Base-by-base conservation (phyloP, 2,329 filamentous ascomycete genomes). In the Ceratocystis cubensis region DNA sequence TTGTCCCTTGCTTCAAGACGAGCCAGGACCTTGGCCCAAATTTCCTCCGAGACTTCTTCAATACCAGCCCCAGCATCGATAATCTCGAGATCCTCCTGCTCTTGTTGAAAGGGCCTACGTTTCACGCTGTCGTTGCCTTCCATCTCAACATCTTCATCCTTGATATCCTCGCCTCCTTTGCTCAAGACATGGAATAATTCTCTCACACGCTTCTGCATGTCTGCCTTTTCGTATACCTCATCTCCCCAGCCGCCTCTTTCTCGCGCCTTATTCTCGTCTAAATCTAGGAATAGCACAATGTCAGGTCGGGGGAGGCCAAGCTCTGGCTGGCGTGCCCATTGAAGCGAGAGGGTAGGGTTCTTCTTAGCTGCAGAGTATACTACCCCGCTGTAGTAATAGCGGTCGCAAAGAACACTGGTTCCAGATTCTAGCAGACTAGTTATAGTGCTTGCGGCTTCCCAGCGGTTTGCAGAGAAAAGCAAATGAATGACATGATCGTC, bases 341-440 rank as follows among this genome's bases (percentile, higher is more conserved):
- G 76, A 0, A 96, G 79, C 0, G 82, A 78, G 13, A 96, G 81
- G 1, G 79, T 75, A 0, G 86, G 83, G 71, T 89, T 90, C 57
- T 84, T 80, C 74, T 97, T 97, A 2, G 94, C 93, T 0, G 91
- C 90, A 28, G 87, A 91, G 78, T 97, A 99, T 63, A 96, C 91
- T 67, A 92, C 89, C 65, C 94, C 94, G 22, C 89, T 94, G 78
- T 96, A 93, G 74, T 95, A 96, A 78, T 97, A 99, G 61, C 94
- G 86, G 75, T 99, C 94, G 70, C 93, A 86, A 48, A 99, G 80
- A 41, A 99, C 81, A 0, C 85, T 94, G 22, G 81, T 86, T 7
- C 93, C 92, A 1, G 79, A 75, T 0, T 79, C 76, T 5, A 96
- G 75, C 5, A 83, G 77, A 0, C 75, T 66, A 20, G 78, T 73